Conservation (phyloP, 1,284 basidiomycete genomes). For the Ganoderma resinaceum region DNA sequence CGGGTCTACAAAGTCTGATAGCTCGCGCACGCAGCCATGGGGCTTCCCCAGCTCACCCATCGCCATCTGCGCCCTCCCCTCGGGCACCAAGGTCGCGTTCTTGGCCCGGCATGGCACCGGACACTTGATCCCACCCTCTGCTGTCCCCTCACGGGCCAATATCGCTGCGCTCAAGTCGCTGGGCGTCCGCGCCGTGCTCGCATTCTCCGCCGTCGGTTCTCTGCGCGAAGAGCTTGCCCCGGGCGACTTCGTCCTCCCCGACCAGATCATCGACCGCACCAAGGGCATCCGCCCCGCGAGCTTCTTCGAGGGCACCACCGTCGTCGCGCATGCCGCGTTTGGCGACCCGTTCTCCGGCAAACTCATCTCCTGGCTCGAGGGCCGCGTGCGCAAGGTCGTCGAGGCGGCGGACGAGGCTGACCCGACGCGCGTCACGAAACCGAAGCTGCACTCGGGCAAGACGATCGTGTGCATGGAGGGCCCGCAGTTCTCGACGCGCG, state of each 20-base stretch:
- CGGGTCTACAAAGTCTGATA: not conserved
- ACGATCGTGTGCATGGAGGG: conserved; percentile 98
- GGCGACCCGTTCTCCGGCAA: conserved; percentile 87
- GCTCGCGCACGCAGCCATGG: conserved; percentile 79
- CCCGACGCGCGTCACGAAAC: conserved; percentile 55
- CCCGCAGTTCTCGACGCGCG: conserved; percentile 92
- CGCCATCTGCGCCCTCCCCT: conserved; percentile 83
- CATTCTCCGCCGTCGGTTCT: conserved; percentile 97
- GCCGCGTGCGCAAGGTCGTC: conserved; percentile 70
- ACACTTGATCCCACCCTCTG: conserved; percentile 79
- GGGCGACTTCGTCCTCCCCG: conserved; percentile 89
- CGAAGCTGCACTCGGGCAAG: conserved; percentile 81
- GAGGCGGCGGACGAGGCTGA: conserved; percentile 45
- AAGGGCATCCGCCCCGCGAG: conserved; percentile 88
- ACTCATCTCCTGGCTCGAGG: conserved; percentile 76
- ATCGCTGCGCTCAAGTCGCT: conserved; percentile 95
- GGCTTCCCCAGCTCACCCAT: conserved; percentile 93
- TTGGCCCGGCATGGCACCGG: conserved; percentile 87
- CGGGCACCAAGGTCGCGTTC: conserved; percentile 87
- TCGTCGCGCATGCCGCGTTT: conserved; percentile 95
- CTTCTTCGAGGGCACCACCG: conserved; percentile 84
- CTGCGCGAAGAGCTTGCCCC: conserved; percentile 94
- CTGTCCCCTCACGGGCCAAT: conserved; percentile 89
- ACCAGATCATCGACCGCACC: conserved; percentile 96
- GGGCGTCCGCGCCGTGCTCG: conserved; percentile 89